Percentiles rank a stretch among this genome's conserved stretches.
Evolutionary conservation across 2,329 filamentous ascomycete genomes (phyloP).

Genomic region (Claviceps capensis): DNA sequence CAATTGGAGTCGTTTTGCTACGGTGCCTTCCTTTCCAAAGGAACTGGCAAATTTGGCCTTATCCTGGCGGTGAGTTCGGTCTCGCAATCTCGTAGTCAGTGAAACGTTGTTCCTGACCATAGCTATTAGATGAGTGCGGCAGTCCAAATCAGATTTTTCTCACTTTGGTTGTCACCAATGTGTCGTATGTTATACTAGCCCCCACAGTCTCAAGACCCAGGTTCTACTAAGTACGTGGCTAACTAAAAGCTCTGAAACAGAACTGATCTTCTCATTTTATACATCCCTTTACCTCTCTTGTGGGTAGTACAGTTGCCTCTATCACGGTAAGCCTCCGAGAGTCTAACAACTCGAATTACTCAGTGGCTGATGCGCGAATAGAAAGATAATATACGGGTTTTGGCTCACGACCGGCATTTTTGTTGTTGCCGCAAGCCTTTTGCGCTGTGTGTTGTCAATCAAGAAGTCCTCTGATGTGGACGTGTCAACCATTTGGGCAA

Average conservation of each 20-base stretch:
- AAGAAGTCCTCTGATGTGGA: conserved; percentile 10
- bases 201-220: not conserved
- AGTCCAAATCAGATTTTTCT: conserved; percentile 10
- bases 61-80: conserved; percentile 10
- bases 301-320: conserved; percentile 12
- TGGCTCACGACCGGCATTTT: conserved; percentile 14
- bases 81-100: not conserved
- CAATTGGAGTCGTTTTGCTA: conserved; percentile 10
- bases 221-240: not conserved
- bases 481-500: conserved; percentile 14
- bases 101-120: not conserved
- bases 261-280: conserved; percentile 12
- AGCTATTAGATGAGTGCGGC: conserved; percentile 9
- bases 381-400: conserved; percentile 11
- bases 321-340: conserved; percentile 5
- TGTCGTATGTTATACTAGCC: conserved; percentile 7
- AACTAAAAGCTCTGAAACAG: conserved; percentile 1
- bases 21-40: conserved; percentile 11
- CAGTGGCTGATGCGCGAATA: not conserved
- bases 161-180: conserved; percentile 12
- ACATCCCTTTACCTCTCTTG: conserved; percentile 12
- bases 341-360: not conserved
- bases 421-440: conserved; percentile 12
- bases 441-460: conserved; percentile 12
- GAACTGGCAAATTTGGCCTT: conserved; percentile 15